A percentile compares a stretch with the other conserved stretches of the same genome.
These are phyloP conservation scores for Paramecium caudatum DNA, from an alignment of 73 alveolate species.

Conservation along the genomic window DNA sequence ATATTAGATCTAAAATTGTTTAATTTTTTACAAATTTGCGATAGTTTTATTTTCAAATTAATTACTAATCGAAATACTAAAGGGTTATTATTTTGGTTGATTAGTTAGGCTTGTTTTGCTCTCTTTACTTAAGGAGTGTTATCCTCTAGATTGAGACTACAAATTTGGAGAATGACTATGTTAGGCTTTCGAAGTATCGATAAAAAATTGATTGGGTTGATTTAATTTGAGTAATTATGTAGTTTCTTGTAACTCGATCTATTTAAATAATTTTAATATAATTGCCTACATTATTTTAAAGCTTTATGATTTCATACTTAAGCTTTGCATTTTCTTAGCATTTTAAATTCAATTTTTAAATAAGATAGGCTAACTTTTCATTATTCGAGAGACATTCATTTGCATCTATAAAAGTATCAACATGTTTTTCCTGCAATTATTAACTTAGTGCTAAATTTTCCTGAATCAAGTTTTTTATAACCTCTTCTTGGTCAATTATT, in stretches of 20 bases:
- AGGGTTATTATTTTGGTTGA: background rate
- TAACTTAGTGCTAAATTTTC: too few species aligned
- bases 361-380: background rate
- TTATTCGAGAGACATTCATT: background rate
- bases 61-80: background rate
- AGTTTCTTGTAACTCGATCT: conserved; percentile 48
- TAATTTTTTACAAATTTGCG: background rate
- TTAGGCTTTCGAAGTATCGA: background rate
- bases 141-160: background rate
- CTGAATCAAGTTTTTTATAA: too few species aligned
- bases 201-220: background rate
- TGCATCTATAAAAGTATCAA: too few species aligned
- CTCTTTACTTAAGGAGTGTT: conserved; percentile 33
- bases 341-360: background rate
- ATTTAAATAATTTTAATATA: background rate
- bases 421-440: too few species aligned
- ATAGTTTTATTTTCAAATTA: background rate
- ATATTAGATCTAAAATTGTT: background rate
- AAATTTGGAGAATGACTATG: conserved; percentile 15
- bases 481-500: too few species aligned
- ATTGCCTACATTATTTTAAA: conserved; percentile 37
- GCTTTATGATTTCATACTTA: background rate
- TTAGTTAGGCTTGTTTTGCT: background rate
- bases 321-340: conserved; percentile 31
- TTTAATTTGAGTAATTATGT: background rate